phyloP scores from a whole-genome alignment of 768 basidiomycete species.

The Candolleomyces aberdarensis region DNA sequence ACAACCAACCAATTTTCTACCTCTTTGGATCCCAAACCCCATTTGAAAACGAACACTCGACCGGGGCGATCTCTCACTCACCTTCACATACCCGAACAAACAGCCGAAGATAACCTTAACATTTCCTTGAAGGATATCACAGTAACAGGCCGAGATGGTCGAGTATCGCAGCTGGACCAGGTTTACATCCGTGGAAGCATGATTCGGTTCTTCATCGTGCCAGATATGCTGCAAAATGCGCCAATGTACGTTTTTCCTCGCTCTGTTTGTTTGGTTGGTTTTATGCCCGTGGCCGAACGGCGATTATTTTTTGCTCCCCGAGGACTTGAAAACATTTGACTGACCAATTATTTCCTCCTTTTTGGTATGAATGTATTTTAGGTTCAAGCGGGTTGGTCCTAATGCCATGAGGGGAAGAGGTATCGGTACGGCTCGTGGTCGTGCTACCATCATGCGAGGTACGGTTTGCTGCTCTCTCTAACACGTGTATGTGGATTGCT shows the following conservation, averaged over 20 bases:
- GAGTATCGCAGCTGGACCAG: slow-evolving; percentile 97
- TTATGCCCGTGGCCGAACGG: too few species aligned
- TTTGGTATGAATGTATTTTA: slow-evolving; percentile 28
- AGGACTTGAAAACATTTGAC: too few species aligned
- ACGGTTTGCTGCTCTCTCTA: slow-evolving; percentile 24
- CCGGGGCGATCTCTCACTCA: not conserved
- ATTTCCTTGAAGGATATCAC: slow-evolving; percentile 96
- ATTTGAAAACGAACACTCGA: not conserved
- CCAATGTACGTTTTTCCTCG: slow-evolving; percentile 66
- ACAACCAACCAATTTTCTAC: not conserved
- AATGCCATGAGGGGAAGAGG: slow-evolving; percentile 98
- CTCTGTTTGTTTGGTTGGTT: not conserved
- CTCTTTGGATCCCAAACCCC: not conserved
- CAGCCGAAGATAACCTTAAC: slow-evolving; percentile 98
- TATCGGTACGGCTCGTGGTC: slow-evolving; percentile 98
- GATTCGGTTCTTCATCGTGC: slow-evolving; percentile 98
- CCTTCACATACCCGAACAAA: not conserved
- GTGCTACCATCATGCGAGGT: slow-evolving; percentile 99
- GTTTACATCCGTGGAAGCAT: slow-evolving; percentile 99
- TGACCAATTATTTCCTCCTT: not conserved
- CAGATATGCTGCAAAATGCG: slow-evolving; percentile 98
- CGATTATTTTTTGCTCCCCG: too few species aligned
- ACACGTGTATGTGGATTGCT: slow-evolving; percentile 10
- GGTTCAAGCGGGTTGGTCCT: slow-evolving; percentile 98
- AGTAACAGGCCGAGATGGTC: slow-evolving; percentile 95